Base-by-base conservation (phyloP, 2,329 filamentous ascomycete genomes). In the Orbilia javanica region DNA sequence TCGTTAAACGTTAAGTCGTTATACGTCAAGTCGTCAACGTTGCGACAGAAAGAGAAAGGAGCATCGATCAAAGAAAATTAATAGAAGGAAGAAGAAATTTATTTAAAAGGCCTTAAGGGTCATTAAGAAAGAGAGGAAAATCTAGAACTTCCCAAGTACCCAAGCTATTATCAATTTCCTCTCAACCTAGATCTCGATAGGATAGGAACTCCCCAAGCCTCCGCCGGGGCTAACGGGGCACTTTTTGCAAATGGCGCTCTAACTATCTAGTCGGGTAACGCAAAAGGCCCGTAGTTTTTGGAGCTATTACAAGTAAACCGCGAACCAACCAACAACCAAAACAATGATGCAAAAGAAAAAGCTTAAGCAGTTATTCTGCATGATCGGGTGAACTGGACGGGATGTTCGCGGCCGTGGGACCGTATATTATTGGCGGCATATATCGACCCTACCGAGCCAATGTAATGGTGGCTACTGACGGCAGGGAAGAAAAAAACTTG, bases 381-480 rank as follows among this genome's bases (percentile, higher is more conserved):
- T 39, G 25, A 31, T 60, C 34, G 34, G 18, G 31, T 18, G 34
- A 27, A n/a, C 13, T 25, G 10, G n/a, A 15, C 68, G 39, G 67
- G 36, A 22, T 36, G 22, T 48, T n/a, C 39, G 25, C 3, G 25
- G 25, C 15, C 31, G 20, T n/a, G 15, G 20, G 27, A 31, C 50
- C n/a, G 27, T 48, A 65, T 65, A 65, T 15, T 15, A 39, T 15
- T 13, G 36, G 42, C 27, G 15, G 20, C 31, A 66, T 25, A 27
- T 34, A 48, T n/a, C 11, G n/a, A n/a, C n/a, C 31, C 29, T 50
- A 15, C 44, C 29, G 29, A 48, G 8, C 36, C 44, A 44, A 52
- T 50, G 42, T 29, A 44, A 52, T 50, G 42, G 22, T 39, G 53
- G 66, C 31, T 70, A 70, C 53, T 11, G 50, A 70, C 66, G 66